These are phyloP conservation scores for Apiotrichum gracile DNA, from an alignment of 1,284 basidiomycete species.

Conservation along the genomic window DNA sequence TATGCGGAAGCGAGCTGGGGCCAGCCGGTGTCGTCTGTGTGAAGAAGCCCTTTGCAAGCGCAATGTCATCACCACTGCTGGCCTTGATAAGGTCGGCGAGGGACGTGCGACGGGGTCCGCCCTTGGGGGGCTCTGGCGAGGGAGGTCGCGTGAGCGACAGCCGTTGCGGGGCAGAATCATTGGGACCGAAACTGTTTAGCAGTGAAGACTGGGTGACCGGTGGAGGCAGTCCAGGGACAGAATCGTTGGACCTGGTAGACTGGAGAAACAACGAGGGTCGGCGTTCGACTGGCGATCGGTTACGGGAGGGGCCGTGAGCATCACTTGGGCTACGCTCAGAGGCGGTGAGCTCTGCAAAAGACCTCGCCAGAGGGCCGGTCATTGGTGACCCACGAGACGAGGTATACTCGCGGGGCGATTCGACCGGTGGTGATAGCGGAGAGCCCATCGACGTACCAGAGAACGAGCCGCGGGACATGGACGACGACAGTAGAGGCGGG, in stretches of 20 bases:
- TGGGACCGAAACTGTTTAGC: not conserved
- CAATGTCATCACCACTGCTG: conserved; percentile 33
- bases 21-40: not conserved
- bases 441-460: conserved; percentile 18
- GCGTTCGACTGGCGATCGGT: conserved; percentile 14
- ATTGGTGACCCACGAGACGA: conserved; percentile 30
- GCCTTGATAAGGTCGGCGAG: conserved; percentile 39
- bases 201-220: not conserved
- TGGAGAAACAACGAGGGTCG: conserved; percentile 15
- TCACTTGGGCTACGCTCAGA: conserved; percentile 15
- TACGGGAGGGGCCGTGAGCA: conserved; percentile 5
- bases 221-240: conserved; percentile 3
- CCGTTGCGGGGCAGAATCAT: not conserved
- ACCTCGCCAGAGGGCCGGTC: conserved; percentile 32
- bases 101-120: conserved; percentile 23
- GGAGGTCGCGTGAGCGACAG: conserved; percentile 24
- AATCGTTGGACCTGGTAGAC: conserved; percentile 6
- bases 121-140: conserved; percentile 19
- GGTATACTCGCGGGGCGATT: conserved; percentile 9
- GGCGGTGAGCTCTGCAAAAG: conserved; percentile 37
- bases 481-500: conserved; percentile 21
- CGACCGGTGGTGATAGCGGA: conserved; percentile 8
- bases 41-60: conserved; percentile 18
- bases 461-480: conserved; percentile 23
- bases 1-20: not conserved